Evolutionary conservation across 2,329 filamentous ascomycete species (phyloP).

Genomic region (Phialophora expanda): DNA sequence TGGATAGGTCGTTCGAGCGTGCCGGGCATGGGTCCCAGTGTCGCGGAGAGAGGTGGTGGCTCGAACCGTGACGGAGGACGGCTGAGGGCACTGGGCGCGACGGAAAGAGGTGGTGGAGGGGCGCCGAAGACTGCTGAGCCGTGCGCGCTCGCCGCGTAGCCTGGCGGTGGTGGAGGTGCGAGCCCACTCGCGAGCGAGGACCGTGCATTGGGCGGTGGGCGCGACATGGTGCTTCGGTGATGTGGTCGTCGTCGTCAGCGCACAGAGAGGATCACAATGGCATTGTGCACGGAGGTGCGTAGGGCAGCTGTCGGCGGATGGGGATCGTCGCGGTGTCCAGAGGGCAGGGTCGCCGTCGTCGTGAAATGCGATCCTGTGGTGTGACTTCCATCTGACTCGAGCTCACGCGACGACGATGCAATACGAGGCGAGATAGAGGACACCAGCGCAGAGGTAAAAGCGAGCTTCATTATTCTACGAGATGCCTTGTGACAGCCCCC

Average conservation of each 20-base stretch:
- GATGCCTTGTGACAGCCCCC: slow-evolving; percentile 1
- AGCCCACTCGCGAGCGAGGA: slow-evolving; percentile 35
- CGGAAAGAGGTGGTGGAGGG: slow-evolving; percentile 27
- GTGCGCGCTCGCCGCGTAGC: slow-evolving; percentile 29
- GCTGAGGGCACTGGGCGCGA: slow-evolving; percentile 21
- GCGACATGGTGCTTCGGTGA: slow-evolving; percentile 27
- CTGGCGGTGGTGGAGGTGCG: slow-evolving; percentile 30
- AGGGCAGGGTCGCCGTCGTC: slow-evolving; percentile 30
- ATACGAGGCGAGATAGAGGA: background rate
- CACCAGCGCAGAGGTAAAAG: background rate
- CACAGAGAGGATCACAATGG: background rate
- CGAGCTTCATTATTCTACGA: slow-evolving; percentile 17
- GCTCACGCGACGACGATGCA: background rate
- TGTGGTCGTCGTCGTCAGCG: background rate
- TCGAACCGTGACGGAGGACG: slow-evolving; percentile 36
- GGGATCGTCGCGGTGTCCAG: background rate
- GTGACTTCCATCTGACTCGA: slow-evolving; percentile 32
- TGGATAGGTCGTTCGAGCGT: slow-evolving; percentile 33
- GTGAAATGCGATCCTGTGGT: slow-evolving; percentile 23
- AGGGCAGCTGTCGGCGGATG: background rate
- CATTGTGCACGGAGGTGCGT: slow-evolving; percentile 6
- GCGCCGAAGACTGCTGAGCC: slow-evolving; percentile 28
- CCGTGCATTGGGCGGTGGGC: slow-evolving; percentile 27
- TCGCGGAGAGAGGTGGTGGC: slow-evolving; percentile 37
- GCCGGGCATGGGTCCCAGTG: slow-evolving; percentile 38